These are phyloP conservation scores for Yamadazyma trypodendri DNA, from an alignment of 1,139 yeast species.

Conservation along the genomic window DNA sequence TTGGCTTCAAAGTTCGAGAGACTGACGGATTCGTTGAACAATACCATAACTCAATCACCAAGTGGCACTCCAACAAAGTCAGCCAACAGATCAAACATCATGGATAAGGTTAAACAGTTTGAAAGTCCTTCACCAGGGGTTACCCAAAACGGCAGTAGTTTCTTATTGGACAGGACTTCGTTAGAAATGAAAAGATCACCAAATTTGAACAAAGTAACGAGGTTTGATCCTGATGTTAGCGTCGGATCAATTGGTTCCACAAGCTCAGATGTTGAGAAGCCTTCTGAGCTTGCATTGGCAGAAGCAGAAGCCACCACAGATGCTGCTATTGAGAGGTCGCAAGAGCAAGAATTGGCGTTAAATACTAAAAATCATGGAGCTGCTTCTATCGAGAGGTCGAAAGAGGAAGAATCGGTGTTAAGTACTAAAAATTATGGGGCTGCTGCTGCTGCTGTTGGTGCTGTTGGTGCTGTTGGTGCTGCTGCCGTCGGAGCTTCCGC, in stretches of 20 bases:
- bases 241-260: slow-evolving; percentile 6
- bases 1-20: slow-evolving; percentile 18
- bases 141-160: slow-evolving; percentile 17
- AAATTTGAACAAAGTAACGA: slow-evolving; percentile 2
- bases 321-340: slow-evolving; percentile 9
- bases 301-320: slow-evolving; percentile 13
- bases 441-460: not conserved
- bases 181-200: slow-evolving; percentile 19
- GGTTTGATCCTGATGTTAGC: slow-evolving; percentile 4
- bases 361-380: not conserved
- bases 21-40: slow-evolving; percentile 11
- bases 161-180: slow-evolving; percentile 18
- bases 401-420: too few relatives aligned
- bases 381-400: not conserved
- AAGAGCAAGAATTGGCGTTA: not conserved
- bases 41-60: slow-evolving; percentile 6
- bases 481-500: slow-evolving; percentile 11
- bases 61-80: slow-evolving; percentile 3
- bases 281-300: not conserved
- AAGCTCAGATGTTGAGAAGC: slow-evolving; percentile 7
- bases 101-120: slow-evolving; percentile 41
- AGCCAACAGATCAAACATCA: slow-evolving; percentile 21
- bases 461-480: slow-evolving; percentile 8
- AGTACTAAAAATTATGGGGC: too few relatives aligned
- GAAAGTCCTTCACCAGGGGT: slow-evolving; percentile 32